These are phyloP conservation scores for Cordyceps cicadae DNA, from an alignment of 2,329 filamentous ascomycete genomes.

Conservation along the genomic window DNA sequence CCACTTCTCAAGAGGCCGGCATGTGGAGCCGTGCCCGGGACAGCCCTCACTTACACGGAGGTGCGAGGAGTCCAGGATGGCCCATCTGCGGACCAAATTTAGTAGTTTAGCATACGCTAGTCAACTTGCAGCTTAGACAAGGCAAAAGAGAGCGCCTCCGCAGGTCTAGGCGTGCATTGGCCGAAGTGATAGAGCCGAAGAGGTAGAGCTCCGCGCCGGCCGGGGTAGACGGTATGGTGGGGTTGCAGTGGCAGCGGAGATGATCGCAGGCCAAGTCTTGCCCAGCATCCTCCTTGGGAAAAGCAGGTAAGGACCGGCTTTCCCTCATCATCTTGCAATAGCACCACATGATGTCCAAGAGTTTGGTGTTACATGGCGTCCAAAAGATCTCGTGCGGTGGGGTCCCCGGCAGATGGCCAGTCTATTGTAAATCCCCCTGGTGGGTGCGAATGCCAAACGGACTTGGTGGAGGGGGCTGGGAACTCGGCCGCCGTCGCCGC, in stretches of 20 bases:
- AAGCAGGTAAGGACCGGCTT: neutral
- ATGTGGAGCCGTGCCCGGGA: neutral
- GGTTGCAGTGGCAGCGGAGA: constrained; percentile 1
- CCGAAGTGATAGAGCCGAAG: neutral
- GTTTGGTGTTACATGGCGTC: neutral
- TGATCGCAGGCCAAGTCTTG: neutral
- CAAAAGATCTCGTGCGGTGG: neutral
- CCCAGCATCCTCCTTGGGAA: constrained; percentile 1
- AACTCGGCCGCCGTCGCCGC: neutral
- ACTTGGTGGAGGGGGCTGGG: neutral
- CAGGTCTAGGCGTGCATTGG: neutral
- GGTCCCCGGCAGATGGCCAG: neutral
- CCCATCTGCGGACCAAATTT: too few species aligned
- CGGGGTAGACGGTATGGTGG: neutral
- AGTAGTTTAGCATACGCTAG: too few species aligned
- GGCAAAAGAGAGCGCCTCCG: neutral
- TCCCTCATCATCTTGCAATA: neutral
- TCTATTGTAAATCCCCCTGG: neutral
- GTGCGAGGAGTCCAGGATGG: too few species aligned
- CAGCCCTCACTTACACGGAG: too few species aligned
- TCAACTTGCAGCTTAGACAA: neutral
- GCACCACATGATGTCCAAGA: constrained; percentile 3
- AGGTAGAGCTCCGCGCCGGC: neutral
- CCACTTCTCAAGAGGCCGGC: neutral
- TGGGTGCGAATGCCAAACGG: neutral